Conservation (phyloP, 176 grass and related monocot species). For the Typha latifolia region DNA sequence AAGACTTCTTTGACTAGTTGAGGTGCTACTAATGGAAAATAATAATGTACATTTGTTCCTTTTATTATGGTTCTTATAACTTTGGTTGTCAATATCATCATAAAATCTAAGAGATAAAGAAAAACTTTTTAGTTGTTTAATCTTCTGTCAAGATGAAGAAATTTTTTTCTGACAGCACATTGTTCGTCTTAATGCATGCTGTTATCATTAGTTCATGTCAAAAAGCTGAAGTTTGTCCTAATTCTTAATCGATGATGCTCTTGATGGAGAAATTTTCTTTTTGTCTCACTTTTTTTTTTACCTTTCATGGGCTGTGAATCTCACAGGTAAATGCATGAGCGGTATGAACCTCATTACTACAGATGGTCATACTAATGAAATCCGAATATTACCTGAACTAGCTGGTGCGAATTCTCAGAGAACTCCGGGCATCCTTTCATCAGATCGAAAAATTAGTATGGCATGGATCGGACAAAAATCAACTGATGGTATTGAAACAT, state of each 20-base stretch:
- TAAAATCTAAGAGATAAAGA: neutral
- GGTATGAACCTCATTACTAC: neutral
- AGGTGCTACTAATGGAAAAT: constrained; percentile 8
- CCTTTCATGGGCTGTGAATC: neutral
- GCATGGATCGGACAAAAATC: constrained; percentile 21
- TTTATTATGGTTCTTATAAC: neutral
- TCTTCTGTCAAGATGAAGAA: neutral
- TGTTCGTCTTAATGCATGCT: neutral
- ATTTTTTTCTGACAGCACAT: neutral
- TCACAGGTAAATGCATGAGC: constrained; percentile 5
- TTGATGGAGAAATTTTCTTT: neutral
- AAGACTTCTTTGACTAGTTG: constrained; percentile 14
- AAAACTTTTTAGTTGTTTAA: neutral
- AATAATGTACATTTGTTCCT: neutral
- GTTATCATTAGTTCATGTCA: neutral
- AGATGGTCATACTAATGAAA: neutral
- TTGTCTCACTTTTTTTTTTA: neutral
- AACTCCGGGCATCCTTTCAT: neutral
- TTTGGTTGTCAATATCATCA: neutral
- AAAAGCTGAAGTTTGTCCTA: neutral
- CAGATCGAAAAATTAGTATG: constrained; percentile 17
- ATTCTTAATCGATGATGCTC: neutral
- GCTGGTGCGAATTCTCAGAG: neutral
- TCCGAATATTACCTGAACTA: neutral
- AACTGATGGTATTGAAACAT: constrained; percentile 9